phyloP scores from a whole-genome alignment of 768 basidiomycete genomes.

The Vararia minispora region DNA sequence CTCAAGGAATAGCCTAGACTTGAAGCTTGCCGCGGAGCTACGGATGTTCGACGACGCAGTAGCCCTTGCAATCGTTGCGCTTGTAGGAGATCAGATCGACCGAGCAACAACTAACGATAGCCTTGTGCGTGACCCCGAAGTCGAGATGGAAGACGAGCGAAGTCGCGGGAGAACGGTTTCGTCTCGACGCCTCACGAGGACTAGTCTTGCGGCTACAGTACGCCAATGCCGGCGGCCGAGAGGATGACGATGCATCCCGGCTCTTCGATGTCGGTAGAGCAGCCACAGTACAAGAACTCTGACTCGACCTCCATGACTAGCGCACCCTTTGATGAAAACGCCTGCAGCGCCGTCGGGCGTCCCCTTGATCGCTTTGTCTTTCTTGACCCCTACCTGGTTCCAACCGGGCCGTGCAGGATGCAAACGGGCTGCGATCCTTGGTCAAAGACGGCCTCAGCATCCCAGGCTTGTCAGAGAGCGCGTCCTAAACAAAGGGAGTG shows the following conservation, averaged over 20 bases:
- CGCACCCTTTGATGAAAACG: slow-evolving; percentile 58
- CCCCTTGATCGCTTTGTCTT: slow-evolving; percentile 88
- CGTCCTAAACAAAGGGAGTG: slow-evolving; percentile 57
- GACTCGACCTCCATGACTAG: slow-evolving; percentile 89
- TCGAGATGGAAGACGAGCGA: slow-evolving; percentile 80
- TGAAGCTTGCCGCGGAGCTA: slow-evolving; percentile 79
- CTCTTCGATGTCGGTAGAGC: slow-evolving; percentile 81
- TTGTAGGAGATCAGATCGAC: slow-evolving; percentile 78
- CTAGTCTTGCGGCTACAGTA: slow-evolving; percentile 93
- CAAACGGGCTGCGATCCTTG: slow-evolving; percentile 97
- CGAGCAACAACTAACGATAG: slow-evolving; percentile 70
- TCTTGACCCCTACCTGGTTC: slow-evolving; percentile 71
- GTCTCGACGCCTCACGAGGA: slow-evolving; percentile 86
- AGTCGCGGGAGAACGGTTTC: slow-evolving; percentile 63
- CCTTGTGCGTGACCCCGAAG: slow-evolving; percentile 84
- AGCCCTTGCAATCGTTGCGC: slow-evolving; percentile 78
- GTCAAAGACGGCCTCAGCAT: slow-evolving; percentile 96
- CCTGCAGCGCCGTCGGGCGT: slow-evolving; percentile 79
- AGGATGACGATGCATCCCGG: slow-evolving; percentile 75
- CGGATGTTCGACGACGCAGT: slow-evolving; percentile 85
- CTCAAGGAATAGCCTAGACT: slow-evolving; percentile 61
- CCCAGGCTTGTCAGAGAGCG: slow-evolving; percentile 93
- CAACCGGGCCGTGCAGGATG: slow-evolving; percentile 92
- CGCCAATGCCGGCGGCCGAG: slow-evolving; percentile 66
- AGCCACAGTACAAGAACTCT: slow-evolving; percentile 91